A percentile compares a stretch with the other conserved stretches of the same genome.
phyloP scores from a whole-genome alignment of 257 asterid species.

The Penstemon eatonii region DNA sequence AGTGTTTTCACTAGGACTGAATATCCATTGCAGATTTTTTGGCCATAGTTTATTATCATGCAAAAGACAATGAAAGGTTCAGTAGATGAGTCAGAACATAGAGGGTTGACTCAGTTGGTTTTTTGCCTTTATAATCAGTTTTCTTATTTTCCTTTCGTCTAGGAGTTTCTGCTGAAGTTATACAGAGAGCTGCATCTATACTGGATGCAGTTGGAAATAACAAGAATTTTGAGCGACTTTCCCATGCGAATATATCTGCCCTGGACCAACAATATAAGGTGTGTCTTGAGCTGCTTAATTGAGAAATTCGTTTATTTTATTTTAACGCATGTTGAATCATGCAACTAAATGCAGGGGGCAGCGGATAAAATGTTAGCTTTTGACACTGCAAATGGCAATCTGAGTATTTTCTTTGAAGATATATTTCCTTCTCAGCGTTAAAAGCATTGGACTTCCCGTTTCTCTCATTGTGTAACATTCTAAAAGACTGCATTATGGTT shows the following conservation, averaged over 20 bases:
- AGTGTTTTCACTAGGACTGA: too few species aligned
- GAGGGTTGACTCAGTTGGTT: not conserved
- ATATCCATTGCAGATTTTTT: too few species aligned
- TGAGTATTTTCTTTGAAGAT: slow-evolving; percentile 56
- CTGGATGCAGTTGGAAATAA: slow-evolving; percentile 52
- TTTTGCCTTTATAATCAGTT: not conserved
- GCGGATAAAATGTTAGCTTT: slow-evolving; percentile 69
- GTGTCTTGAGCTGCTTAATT: not conserved
- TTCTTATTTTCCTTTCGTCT: slow-evolving; percentile 22
- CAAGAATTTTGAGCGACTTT: slow-evolving; percentile 56
- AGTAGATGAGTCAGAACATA: not conserved
- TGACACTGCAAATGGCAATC: slow-evolving; percentile 65
- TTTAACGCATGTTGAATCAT: slow-evolving; percentile 1
- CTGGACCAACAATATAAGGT: slow-evolving; percentile 87
- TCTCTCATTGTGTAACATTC: too few species aligned
- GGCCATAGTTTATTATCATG: not conserved
- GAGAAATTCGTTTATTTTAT: slow-evolving; percentile 8
- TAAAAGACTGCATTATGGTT: too few species aligned
- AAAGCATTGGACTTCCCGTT: not conserved
- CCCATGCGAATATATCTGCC: slow-evolving; percentile 48
- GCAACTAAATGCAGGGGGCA: slow-evolving; percentile 62
- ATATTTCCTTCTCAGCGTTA: slow-evolving; percentile 47
- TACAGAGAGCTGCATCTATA: slow-evolving; percentile 67
- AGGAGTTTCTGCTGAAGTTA: slow-evolving; percentile 78
- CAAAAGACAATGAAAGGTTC: not conserved